Percentiles rank a stretch among this genome's conserved stretches.
Conservation (phyloP, 139 green algal genomes). For the Spirogloea muscicola region DNA sequence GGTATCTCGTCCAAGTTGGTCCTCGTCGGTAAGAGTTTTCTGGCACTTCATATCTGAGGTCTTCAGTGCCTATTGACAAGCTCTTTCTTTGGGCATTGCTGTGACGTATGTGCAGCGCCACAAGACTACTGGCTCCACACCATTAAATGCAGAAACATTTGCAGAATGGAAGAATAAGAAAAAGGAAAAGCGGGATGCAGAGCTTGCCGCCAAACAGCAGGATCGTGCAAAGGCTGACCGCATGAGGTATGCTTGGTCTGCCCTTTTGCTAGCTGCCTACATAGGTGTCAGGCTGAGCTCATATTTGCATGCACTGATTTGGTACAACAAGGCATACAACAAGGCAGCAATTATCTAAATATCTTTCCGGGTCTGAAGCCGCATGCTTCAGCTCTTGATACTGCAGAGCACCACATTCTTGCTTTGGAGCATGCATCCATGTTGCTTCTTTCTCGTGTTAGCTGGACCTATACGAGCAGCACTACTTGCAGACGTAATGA, state of each 20-base stretch:
- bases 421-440: too few relatives aligned
- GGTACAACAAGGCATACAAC: neutral
- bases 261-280: neutral
- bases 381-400: neutral
- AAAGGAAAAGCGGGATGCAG: slow-evolving; percentile 43
- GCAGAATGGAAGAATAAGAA: slow-evolving; percentile 58
- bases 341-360: neutral
- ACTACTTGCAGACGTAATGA: neutral
- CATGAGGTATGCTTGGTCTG: slow-evolving; percentile 54
- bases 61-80: neutral
- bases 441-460: neutral
- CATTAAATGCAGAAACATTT: slow-evolving; percentile 75
- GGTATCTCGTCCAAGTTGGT: neutral
- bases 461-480: neutral
- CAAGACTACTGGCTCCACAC: slow-evolving; percentile 55
- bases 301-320: neutral
- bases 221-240: slow-evolving; percentile 71
- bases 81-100: neutral
- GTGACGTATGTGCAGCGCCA: slow-evolving; percentile 20
- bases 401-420: neutral
- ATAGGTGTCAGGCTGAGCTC: neutral
- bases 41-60: neutral
- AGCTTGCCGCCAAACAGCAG: slow-evolving; percentile 49
- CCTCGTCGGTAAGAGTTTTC: neutral
- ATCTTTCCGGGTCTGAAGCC: neutral